Evolutionary conservation across 305 asterid species (phyloP).

Genomic region (Fraxinus xanthoxyloides): DNA sequence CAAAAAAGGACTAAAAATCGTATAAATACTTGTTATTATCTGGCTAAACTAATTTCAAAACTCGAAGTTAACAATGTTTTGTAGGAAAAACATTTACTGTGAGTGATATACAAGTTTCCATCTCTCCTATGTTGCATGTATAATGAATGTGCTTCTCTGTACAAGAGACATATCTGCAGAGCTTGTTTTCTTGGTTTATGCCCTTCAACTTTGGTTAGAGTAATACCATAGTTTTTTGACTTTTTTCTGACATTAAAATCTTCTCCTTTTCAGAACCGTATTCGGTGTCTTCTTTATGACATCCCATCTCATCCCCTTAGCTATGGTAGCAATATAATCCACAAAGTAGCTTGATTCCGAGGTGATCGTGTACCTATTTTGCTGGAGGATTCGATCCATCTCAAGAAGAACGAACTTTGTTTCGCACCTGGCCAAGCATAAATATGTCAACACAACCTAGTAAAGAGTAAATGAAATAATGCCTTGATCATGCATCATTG

Average conservation of each 20-base stretch:
- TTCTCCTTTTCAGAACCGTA: slow-evolving; percentile 57
- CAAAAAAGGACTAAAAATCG: slow-evolving; percentile 11
- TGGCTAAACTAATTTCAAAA: slow-evolving; percentile 24
- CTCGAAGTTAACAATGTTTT: slow-evolving; percentile 14
- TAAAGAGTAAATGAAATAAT: not conserved
- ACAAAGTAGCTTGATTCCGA: slow-evolving; percentile 72
- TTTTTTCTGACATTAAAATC: slow-evolving; percentile 87
- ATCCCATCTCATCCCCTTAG: slow-evolving; percentile 88
- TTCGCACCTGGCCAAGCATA: slow-evolving; percentile 61
- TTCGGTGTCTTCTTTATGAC: slow-evolving; percentile 77
- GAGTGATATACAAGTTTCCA: slow-evolving; percentile 25
- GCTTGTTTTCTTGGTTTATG: slow-evolving; percentile 5
- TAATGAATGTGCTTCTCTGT: slow-evolving; percentile 23
- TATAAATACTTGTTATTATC: slow-evolving; percentile 29
- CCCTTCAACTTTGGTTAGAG: slow-evolving; percentile 40
- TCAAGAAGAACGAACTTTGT: slow-evolving; percentile 84
- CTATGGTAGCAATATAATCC: slow-evolving; percentile 61
- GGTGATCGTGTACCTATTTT: slow-evolving; percentile 69
- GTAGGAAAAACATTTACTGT: slow-evolving; percentile 11
- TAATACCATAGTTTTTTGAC: slow-evolving; percentile 94
- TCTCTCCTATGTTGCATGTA: slow-evolving; percentile 27
- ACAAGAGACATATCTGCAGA: slow-evolving; percentile 6
- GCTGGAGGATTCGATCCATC: slow-evolving; percentile 92
- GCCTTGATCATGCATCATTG: not conserved
- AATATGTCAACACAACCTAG: slow-evolving; percentile 5